These are phyloP conservation scores for Hyaloscypha variabilis DNA, from an alignment of 495 filamentous ascomycete genomes.

Conservation along the genomic window DNA sequence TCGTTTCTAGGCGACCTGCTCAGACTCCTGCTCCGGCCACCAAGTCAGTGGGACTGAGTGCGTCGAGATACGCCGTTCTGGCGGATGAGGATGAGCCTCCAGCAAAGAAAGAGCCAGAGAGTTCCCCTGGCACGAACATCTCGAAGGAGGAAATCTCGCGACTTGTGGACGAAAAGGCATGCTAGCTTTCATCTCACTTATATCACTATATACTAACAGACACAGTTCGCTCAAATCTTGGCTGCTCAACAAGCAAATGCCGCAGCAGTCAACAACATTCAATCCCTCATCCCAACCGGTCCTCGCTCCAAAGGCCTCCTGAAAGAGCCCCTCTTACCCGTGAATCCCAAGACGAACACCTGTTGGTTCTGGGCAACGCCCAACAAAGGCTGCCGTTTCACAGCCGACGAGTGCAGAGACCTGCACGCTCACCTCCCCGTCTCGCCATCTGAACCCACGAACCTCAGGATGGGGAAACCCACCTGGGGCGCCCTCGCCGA, in stretches of 20 bases:
- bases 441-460: background rate
- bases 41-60: slow-evolving; percentile 10
- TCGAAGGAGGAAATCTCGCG: slow-evolving; percentile 11
- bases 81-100: slow-evolving; percentile 1
- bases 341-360: slow-evolving; percentile 18
- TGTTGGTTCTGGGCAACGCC: slow-evolving; percentile 24
- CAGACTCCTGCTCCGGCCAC: background rate
- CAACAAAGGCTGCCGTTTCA: slow-evolving; percentile 23
- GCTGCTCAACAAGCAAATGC: background rate
- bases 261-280: background rate
- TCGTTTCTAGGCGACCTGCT: background rate
- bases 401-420: slow-evolving; percentile 22
- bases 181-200: background rate
- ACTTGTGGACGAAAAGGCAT: slow-evolving; percentile 22
- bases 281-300: background rate
- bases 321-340: slow-evolving; percentile 12
- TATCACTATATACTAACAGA: background rate
- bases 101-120: background rate
- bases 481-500: slow-evolving; percentile 15
- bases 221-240: slow-evolving; percentile 19
- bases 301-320: background rate
- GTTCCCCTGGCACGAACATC: background rate
- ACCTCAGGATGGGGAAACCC: slow-evolving; percentile 19
- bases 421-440: slow-evolving; percentile 11
- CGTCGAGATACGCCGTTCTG: slow-evolving; percentile 19